Conservation (phyloP, 106 monocot genomes). For the Amphibolis antarctica region DNA sequence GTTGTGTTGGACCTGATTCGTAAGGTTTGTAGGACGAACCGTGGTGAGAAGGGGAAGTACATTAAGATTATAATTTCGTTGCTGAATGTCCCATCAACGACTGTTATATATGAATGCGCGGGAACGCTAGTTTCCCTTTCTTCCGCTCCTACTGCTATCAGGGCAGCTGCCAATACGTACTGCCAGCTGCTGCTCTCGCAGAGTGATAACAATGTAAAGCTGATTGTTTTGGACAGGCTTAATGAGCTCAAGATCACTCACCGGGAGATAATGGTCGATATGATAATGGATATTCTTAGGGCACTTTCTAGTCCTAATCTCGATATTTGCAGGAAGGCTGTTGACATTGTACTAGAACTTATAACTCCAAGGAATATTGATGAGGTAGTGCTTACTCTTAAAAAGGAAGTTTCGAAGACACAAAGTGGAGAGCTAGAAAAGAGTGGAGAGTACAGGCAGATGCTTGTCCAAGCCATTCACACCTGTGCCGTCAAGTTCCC, state of each 20-base stretch:
- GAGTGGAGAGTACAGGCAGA: conserved; percentile 78
- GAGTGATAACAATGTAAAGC: conserved; percentile 87
- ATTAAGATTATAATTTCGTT: conserved; percentile 69
- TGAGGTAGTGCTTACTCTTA: conserved; percentile 69
- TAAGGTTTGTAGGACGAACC: conserved; percentile 73
- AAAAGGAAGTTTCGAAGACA: conserved; percentile 85
- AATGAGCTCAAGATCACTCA: conserved; percentile 56
- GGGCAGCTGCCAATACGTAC: conserved; percentile 77
- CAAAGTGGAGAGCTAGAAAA: conserved; percentile 77
- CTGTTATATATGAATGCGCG: conserved; percentile 74
- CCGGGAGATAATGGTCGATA: conserved; percentile 66
- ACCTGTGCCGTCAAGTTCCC: conserved; percentile 83
- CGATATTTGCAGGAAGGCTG: conserved; percentile 59
- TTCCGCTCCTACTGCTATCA: conserved; percentile 70
- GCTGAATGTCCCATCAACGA: conserved; percentile 38
- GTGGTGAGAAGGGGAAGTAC: conserved; percentile 59
- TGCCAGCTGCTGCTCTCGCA: conserved; percentile 75
- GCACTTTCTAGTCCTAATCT: conserved; percentile 72
- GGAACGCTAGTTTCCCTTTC: conserved; percentile 70
- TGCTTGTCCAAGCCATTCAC: conserved; percentile 89
- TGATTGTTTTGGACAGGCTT: conserved; percentile 65
- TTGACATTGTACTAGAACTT: conserved; percentile 71
- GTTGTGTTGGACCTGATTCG: conserved; percentile 70
- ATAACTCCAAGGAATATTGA: conserved; percentile 70
- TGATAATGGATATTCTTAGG: conserved; percentile 74